Percentiles rank a stretch among this genome's conserved stretches.
These are phyloP conservation scores for Tetrahymena malaccensis DNA, from an alignment of 73 alveolate genomes.

Conservation along the genomic window DNA sequence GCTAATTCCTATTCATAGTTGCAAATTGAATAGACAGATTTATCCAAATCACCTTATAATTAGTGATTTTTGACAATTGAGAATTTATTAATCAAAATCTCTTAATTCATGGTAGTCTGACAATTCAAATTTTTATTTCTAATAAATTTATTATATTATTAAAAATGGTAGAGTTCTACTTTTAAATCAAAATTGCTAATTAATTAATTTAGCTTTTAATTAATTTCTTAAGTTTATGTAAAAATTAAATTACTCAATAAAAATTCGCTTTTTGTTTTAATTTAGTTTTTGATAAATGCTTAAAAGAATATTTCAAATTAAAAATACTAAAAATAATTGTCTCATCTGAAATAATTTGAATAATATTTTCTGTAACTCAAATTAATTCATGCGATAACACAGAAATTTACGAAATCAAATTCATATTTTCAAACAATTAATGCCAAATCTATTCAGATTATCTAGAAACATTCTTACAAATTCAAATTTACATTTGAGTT, in stretches of 20 bases:
- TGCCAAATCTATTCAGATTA: background rate
- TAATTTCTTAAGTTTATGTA: too few species aligned
- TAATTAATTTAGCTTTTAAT: background rate
- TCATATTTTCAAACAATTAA: background rate
- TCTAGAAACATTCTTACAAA: background rate
- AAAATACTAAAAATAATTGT: background rate
- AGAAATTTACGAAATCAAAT: background rate
- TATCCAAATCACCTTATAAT: background rate
- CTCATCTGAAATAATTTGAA: background rate
- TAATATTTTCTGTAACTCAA: too few species aligned
- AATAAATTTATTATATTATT: too few species aligned
- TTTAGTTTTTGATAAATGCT: background rate
- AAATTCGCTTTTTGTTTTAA: too few species aligned
- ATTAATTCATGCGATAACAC: too few species aligned
- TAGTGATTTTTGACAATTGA: background rate
- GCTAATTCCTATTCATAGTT: background rate
- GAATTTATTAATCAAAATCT: background rate
- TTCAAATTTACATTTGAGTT: background rate
- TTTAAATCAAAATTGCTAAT: background rate
- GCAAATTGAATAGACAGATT: background rate
- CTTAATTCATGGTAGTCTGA: background rate
- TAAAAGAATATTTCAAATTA: background rate
- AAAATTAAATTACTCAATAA: too few species aligned
- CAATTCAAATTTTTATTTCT: background rate
- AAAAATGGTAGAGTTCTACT: background rate